Base-by-base conservation (phyloP, 176 grass and related monocot species). In the Rhynchospora breviuscula region DNA sequence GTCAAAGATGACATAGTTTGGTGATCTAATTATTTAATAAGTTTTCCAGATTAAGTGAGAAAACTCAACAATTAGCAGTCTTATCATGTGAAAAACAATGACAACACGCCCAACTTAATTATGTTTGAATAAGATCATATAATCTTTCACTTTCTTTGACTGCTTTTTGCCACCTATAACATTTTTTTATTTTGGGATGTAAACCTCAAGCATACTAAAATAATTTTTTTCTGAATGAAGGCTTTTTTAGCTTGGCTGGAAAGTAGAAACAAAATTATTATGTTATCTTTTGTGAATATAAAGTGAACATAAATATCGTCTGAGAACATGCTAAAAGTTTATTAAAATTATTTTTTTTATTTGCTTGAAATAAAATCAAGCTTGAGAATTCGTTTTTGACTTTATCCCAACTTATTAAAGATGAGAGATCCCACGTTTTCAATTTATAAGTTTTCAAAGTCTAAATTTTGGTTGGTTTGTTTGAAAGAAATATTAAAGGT, bases 21-120 rank as follows among this genome's bases (percentile, higher is more conserved):
- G 35, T 40, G 35, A 40, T 48, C 17, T 23, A 48, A 72, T 49
- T n/a, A 46, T 59, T 80, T 31, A 60, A 80, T 31, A 60, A 80
- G 54, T 60, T 76, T 52, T 79, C 10, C 17, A 79, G 25, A 76
- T 76, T 52, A 76, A 76, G 71, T 26, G 12, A 76, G 21, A 25
- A 52, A 75, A 26, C 19, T 14, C 0, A 6, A 75, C 53, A 75
- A 53, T n/a, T n/a, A 14, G 7, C 45, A 26, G 13, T 53, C 10
- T 23, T 26, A 75, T 10, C 11, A 14, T 22, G 45, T 48, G 69
- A 49, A 23, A 52, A 74, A 21, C n/a, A 74, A 52, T 23, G n/a
- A 73, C 69, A 21, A 73, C 44, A 18, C 5, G 8, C 48, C 1
- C 15, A 46, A 49, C 44, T 21, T 22, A n/a, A n/a, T n/a, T n/a